Percentiles rank a stretch among this genome's conserved stretches.
Conservation (phyloP, 768 basidiomycete genomes). For the Phaeotremella fagi region DNA sequence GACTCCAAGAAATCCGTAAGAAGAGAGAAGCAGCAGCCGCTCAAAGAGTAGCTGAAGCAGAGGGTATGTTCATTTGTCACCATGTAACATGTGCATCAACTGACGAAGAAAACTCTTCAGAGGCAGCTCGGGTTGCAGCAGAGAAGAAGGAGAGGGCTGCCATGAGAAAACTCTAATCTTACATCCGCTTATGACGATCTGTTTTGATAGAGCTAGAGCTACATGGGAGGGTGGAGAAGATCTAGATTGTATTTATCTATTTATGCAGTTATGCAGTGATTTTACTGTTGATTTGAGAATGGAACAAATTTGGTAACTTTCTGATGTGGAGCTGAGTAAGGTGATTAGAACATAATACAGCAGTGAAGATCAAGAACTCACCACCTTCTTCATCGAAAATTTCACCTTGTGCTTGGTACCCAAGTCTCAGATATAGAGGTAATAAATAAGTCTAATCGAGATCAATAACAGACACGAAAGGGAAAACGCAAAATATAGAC, state of each 20-base stretch:
- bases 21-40: conserved; percentile 84
- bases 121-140: conserved; percentile 38
- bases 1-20: conserved; percentile 76
- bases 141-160: conserved; percentile 36
- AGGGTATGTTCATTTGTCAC: conserved; percentile 56
- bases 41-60: conserved; percentile 80
- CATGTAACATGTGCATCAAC: neutral
- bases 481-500: neutral
- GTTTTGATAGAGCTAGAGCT: too few species aligned
- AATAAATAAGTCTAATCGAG: conserved; percentile 22
- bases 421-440: conserved; percentile 39
- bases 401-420: conserved; percentile 35
- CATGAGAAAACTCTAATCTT: neutral
- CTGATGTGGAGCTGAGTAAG: conserved; percentile 28
- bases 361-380: conserved; percentile 11
- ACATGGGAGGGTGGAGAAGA: too few species aligned
- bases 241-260: too few species aligned
- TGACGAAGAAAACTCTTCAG: conserved; percentile 14
- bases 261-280: too few species aligned
- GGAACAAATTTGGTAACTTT: conserved; percentile 13
- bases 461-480: neutral
- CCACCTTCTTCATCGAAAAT: conserved; percentile 45
- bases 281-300: neutral
- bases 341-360: neutral
- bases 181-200: neutral